Evolutionary conservation across 2,329 filamentous ascomycete species (phyloP), one percentile per base, ranked within the genome.

Genomic region (Ophiosphaerella herpotricha): DNA sequence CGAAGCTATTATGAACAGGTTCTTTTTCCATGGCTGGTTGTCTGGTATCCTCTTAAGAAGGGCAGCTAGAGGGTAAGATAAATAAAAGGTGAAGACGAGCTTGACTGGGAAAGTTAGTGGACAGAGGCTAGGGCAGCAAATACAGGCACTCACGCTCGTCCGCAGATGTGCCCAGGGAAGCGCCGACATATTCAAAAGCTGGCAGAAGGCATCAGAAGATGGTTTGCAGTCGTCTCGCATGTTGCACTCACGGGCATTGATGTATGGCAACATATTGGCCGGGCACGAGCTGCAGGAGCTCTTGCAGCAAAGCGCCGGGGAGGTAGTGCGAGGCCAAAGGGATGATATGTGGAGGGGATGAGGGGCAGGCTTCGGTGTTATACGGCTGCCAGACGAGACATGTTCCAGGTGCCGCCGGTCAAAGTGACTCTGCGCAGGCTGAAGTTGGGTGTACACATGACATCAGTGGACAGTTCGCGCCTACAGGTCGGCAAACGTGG

Each of bases 31-130:
- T 46, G 93, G 93, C 44, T 88, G 86, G 41, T 84, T 77, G 76
- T 99, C 94, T 29, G 94, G 93, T 16, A 99, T 82, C 45, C 94
- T 85, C 75, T 99, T 99, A 7, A 99, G 81, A 23, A 96, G 73
- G 21, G 83, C 94, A 40, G 94, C 91, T 46, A 99, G 82, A 2
- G 94, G 94, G 69, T 96, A 99, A 9, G 94, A 97, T 34, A 96
- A 75, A 40, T 99, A 80, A 73, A 97, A 96, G 6, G 90, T 91
- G 70, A 86, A 87, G 64, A 97, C 88, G 63, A 97, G 88, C 74
- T 99, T 99, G 62, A 99, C 92, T 97, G 63, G 49, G 40, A 26
- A 42, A n/a, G 43, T 68, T 48, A 66, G 46, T 40, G 29, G 12
- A 13, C 35, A 35, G 45, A 43, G 14, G 52, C 35, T 14, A 16